Evolutionary conservation across 805 yeast species (phyloP), one percentile per base, ranked within the genome.

Genomic region (Tetrapisispora namnaoensis): DNA sequence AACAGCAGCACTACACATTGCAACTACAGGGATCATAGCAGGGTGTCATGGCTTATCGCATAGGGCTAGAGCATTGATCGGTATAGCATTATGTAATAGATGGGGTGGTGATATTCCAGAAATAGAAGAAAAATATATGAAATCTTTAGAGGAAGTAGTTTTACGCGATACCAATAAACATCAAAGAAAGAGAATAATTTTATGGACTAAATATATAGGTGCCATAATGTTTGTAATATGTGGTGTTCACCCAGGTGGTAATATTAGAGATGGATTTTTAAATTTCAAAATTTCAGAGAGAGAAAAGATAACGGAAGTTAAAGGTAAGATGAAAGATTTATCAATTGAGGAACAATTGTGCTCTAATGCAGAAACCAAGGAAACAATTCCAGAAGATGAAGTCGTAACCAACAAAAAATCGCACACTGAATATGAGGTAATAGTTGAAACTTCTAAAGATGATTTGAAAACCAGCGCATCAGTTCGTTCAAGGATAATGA

Each of bases 161-260:
- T 59, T 75, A 47, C 71, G 76, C 45, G 72, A 69, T 42, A 74
- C 75, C 3, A 63, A 67, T 51, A 65, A 64, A 43, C 60, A 69
- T 18, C 75, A 72, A 30, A 63, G 72, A 51, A 76, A 74, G 46
- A 67, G 74, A 46, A 67, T 77, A 30, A 70, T 79, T 22, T 83
- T 85, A 78, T 83, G 90, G 90, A 82, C 87, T 2, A 74, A 78
- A 58, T 82, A 79, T 57, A 71, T 80, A 53, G 91, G 91, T 27
- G 77, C 81, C 47, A 73, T 83, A 54, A 82, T 83, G 86, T 82
- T 79, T 62, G 83, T 83, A 42, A 77, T 83, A 42, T 84, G 90
- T 62, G 88, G 88, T 62, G 83, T 84, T 47, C 85, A 81, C 62
- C 91, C 91, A 6, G 89, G 89, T 50, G 91, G 90, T 20, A 80